Percentiles rank a stretch among this genome's conserved stretches.
Evolutionary conservation across 2,329 filamentous ascomycete genomes (phyloP).

Genomic region (Samsoniella hepiali): DNA sequence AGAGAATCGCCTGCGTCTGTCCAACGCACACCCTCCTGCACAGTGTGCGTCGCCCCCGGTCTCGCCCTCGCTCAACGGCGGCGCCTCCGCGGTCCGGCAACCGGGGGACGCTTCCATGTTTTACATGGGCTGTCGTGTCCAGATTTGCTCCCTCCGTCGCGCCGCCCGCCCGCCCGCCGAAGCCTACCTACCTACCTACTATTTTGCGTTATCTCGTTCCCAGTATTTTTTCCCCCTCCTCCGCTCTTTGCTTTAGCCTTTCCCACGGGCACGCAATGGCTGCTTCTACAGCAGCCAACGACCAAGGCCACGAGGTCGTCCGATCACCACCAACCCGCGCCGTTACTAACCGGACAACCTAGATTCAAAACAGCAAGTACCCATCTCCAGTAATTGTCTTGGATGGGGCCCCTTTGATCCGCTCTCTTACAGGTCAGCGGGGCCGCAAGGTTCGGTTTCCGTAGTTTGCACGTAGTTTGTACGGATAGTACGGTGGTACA

Average conservation of each 20-base stretch:
- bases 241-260: background rate
- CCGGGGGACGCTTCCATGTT: constrained; percentile 8
- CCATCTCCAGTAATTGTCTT: background rate
- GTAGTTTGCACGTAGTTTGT: background rate
- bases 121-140: background rate
- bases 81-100: constrained; percentile 12
- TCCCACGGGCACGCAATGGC: background rate
- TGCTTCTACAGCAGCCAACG: background rate
- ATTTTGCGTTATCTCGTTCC: background rate
- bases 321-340: background rate
- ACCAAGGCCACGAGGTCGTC: background rate
- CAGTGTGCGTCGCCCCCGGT: background rate
- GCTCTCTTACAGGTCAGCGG: constrained; percentile 17
- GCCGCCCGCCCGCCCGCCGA: background rate
- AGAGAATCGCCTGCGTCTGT: background rate
- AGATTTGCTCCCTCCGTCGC: background rate
- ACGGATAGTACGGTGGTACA: background rate
- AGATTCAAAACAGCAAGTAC: background rate
- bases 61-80: background rate
- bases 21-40: background rate
- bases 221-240: background rate
- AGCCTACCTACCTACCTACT: background rate
- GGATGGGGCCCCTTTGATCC: constrained; percentile 7
- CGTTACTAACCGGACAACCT: background rate
- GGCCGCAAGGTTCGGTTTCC: background rate